Percentiles rank a stretch among this genome's conserved stretches.
These are phyloP conservation scores for Rhododendron molle DNA, from an alignment of 148 eudicot species.

Conservation along the genomic window DNA sequence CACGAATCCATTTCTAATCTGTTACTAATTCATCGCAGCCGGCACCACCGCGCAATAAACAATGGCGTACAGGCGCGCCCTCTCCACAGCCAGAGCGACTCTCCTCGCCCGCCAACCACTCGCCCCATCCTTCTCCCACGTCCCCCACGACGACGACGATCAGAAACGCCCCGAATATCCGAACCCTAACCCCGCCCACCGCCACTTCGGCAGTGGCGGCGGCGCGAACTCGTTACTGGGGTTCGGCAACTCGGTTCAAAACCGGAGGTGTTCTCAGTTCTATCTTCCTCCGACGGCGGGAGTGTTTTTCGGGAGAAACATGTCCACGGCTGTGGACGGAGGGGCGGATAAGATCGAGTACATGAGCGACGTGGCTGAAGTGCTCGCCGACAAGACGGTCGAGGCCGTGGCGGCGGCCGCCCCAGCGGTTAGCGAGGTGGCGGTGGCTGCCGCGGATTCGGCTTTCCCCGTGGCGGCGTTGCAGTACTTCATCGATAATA, in stretches of 20 bases:
- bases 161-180: constrained; percentile 10
- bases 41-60: not conserved
- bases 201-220: constrained; percentile 31
- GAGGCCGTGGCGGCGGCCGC: constrained; percentile 45
- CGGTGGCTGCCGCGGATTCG: constrained; percentile 86
- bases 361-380: constrained; percentile 47
- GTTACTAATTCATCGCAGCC: not conserved
- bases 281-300: constrained; percentile 19
- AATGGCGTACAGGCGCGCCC: constrained; percentile 80
- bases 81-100: constrained; percentile 44
- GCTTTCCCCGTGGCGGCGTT: constrained; percentile 67
- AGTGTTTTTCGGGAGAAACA: constrained; percentile 30
- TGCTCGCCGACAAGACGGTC: constrained; percentile 36
- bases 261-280: constrained; percentile 19
- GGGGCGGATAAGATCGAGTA: constrained; percentile 37
- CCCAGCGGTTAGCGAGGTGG: constrained; percentile 66
- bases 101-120: constrained; percentile 40
- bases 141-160: constrained; percentile 41
- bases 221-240: constrained; percentile 11
- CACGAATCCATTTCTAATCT: not conserved
- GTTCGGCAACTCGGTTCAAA: constrained; percentile 16
- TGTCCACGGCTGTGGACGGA: constrained; percentile 51
- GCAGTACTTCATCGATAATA: constrained; percentile 69
- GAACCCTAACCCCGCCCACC: constrained; percentile 2
- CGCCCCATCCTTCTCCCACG: constrained; percentile 42